Evolutionary conservation across 768 basidiomycete genomes (phyloP).

Genomic region (Lyophyllum decastes): DNA sequence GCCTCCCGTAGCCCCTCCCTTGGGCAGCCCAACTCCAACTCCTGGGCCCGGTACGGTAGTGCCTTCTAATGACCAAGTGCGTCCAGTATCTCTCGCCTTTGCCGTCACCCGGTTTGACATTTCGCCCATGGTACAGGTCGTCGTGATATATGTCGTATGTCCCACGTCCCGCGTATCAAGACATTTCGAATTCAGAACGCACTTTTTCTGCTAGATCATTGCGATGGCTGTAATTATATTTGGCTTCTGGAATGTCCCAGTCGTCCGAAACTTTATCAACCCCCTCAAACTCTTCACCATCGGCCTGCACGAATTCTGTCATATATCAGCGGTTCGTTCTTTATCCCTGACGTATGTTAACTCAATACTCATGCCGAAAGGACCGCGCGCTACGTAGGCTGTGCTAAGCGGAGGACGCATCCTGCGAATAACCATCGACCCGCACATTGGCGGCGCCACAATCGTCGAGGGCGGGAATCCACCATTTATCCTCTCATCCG

Average conservation of each 20-base stretch:
- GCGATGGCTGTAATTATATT: slow-evolving; percentile 87
- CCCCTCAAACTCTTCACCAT: slow-evolving; percentile 88
- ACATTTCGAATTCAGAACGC: background rate
- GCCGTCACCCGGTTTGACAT: too few species aligned
- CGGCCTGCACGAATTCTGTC: slow-evolving; percentile 88
- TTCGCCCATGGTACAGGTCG: slow-evolving; percentile 45
- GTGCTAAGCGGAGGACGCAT: slow-evolving; percentile 80
- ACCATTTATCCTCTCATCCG: slow-evolving; percentile 70
- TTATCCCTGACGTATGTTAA: background rate
- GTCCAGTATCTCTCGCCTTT: slow-evolving; percentile 18
- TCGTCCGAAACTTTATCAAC: slow-evolving; percentile 75
- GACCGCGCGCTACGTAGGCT: slow-evolving; percentile 44
- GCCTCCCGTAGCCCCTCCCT: slow-evolving; percentile 47
- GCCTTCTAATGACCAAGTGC: slow-evolving; percentile 74
- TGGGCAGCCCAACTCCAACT: slow-evolving; percentile 35
- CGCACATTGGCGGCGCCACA: slow-evolving; percentile 75
- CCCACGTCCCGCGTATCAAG: slow-evolving; percentile 1
- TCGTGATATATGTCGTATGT: slow-evolving; percentile 76
- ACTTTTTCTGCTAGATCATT: slow-evolving; percentile 55
- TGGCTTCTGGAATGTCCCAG: slow-evolving; percentile 86
- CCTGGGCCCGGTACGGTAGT: slow-evolving; percentile 42
- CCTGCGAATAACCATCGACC: slow-evolving; percentile 81
- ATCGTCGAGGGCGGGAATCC: slow-evolving; percentile 79
- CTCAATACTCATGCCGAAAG: background rate
- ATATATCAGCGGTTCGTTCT: slow-evolving; percentile 68